phyloP scores from a whole-genome alignment of 352 stramenopile species.

The Aphanomyces stellatus region DNA sequence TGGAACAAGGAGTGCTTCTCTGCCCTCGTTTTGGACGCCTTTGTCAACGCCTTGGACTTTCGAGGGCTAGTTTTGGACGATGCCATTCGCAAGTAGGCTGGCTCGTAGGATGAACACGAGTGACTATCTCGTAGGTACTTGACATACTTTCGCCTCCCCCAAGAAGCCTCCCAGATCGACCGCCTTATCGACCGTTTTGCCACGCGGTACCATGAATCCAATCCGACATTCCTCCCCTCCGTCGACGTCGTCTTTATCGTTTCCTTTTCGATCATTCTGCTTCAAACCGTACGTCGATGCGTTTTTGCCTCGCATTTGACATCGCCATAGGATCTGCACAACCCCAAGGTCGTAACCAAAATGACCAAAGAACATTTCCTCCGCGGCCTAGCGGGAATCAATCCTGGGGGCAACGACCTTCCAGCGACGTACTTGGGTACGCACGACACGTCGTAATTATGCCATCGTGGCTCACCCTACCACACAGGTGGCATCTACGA shows the following conservation, averaged over 20 bases:
- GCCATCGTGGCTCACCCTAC: neutral
- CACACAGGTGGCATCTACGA: slow-evolving; percentile 85
- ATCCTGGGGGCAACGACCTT: slow-evolving; percentile 94
- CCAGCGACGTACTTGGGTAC: slow-evolving; percentile 86
- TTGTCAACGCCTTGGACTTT: neutral
- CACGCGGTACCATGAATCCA: slow-evolving; percentile 82
- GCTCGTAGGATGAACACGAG: neutral
- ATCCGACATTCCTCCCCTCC: slow-evolving; percentile 84
- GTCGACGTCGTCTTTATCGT: slow-evolving; percentile 98
- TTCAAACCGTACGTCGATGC: slow-evolving; percentile 36
- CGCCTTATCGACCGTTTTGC: slow-evolving; percentile 99
- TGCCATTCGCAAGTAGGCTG: slow-evolving; percentile 83
- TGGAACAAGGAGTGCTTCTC: neutral
- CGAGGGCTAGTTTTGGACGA: slow-evolving; percentile 82
- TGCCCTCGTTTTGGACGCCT: neutral
- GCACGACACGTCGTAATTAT: neutral
- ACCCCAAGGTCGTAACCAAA: slow-evolving; percentile 95
- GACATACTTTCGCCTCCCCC: slow-evolving; percentile 95
- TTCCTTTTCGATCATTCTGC: slow-evolving; percentile 88
- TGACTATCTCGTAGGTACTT: slow-evolving; percentile 75
- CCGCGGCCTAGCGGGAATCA: no score
- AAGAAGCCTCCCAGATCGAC: slow-evolving; percentile 99
- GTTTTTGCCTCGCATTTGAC: neutral
- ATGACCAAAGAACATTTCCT: slow-evolving; percentile 97
- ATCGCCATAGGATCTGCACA: slow-evolving; percentile 90